phyloP scores from a whole-genome alignment of 306 rosid species.

The Quercus variabilis region DNA sequence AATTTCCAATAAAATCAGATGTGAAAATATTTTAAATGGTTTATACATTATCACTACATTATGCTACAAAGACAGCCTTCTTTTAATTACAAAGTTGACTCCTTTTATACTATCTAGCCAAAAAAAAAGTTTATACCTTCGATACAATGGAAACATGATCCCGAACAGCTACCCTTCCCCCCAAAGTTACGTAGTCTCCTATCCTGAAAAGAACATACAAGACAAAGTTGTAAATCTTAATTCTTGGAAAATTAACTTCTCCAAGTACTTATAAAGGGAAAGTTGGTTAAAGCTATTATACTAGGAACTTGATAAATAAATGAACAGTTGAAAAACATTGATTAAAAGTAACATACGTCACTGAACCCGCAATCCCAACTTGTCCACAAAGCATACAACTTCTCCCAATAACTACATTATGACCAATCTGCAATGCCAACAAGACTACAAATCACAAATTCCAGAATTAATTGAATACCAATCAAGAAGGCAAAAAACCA shows the following conservation, averaged over 20 bases:
- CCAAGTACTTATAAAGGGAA: slow-evolving; percentile 12
- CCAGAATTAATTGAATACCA: not conserved
- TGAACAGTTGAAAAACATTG: not conserved
- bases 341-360: slow-evolving; percentile 47
- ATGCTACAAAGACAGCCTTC: slow-evolving; percentile 9
- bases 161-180: slow-evolving; percentile 93
- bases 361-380: slow-evolving; percentile 97
- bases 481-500: slow-evolving; percentile 17
- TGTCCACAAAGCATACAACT: slow-evolving; percentile 92
- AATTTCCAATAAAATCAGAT: not conserved
- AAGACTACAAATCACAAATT: slow-evolving; percentile 18
- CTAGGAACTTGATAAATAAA: not conserved
- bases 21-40: not conserved
- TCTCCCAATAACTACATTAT: slow-evolving; percentile 80
- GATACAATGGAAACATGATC: slow-evolving; percentile 78
- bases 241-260: slow-evolving; percentile 6
- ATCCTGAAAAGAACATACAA: slow-evolving; percentile 45
- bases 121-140: slow-evolving; percentile 36
- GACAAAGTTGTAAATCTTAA: slow-evolving; percentile 8
- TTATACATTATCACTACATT: not conserved
- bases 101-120: slow-evolving; percentile 54
- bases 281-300: slow-evolving; percentile 7
- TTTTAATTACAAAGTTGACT: slow-evolving; percentile 16
- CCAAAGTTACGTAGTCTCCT: slow-evolving; percentile 83
- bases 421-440: slow-evolving; percentile 69